Percentiles rank a stretch among this genome's conserved stretches.
Evolutionary conservation across 2,329 filamentous ascomycete genomes (phyloP).

Genomic region (Exserohilum turcica): DNA sequence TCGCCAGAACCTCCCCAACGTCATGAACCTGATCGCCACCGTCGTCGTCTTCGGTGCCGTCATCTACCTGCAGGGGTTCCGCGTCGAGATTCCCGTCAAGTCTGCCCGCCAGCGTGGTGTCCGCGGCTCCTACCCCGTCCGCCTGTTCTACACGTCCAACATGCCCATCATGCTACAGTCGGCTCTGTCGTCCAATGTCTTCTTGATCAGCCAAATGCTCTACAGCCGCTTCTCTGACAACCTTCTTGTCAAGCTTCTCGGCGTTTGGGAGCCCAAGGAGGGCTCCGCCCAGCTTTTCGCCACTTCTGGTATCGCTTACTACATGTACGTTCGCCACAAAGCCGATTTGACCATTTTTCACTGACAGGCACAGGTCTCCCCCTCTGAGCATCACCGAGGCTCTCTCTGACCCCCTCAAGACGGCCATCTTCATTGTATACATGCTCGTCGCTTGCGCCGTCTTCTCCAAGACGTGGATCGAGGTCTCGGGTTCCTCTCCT

Average conservation of each 20-base stretch:
- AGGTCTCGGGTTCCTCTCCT: constrained; percentile 96
- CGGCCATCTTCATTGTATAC: constrained; percentile 91
- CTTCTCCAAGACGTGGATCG: constrained; percentile 99
- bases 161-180: constrained; percentile 99
- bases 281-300: constrained; percentile 95
- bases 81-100: constrained; percentile 99
- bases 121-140: constrained; percentile 95
- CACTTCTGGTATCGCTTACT: constrained; percentile 93
- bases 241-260: constrained; percentile 94
- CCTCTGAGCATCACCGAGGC: constrained; percentile 97
- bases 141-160: constrained; percentile 99
- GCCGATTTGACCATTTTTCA: not conserved
- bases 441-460: constrained; percentile 97
- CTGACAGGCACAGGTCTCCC: constrained; percentile 63
- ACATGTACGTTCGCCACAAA: constrained; percentile 66
- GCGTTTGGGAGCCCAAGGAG: constrained; percentile 97
- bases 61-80: constrained; percentile 99
- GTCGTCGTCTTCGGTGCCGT: constrained; percentile 93
- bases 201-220: constrained; percentile 98
- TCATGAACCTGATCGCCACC: constrained; percentile 97
- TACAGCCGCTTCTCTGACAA: constrained; percentile 99
- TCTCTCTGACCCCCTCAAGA: constrained; percentile 95
- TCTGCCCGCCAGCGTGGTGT: constrained; percentile 98
- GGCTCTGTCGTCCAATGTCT: constrained; percentile 97
- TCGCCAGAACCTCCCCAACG: constrained; percentile 98